Evolutionary conservation across 2,329 filamentous ascomycete genomes (phyloP), one percentile per base, ranked within the genome.

Genomic region (Fusarium globosum): DNA sequence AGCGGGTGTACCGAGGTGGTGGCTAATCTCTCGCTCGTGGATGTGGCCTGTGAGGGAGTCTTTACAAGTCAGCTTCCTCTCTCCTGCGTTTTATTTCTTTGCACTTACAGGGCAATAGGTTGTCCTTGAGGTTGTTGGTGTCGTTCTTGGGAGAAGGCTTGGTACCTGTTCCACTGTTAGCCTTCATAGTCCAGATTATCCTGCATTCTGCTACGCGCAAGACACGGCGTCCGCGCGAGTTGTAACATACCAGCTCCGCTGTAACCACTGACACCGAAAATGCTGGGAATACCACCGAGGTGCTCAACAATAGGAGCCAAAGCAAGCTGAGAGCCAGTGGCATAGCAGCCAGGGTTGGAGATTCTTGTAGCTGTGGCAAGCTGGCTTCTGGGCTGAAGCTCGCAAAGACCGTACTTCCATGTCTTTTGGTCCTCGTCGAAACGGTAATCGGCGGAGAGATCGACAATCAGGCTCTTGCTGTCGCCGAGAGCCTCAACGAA

Each of bases 71-170:
- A 71, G 66, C 16, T 61, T 43, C 14, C 38, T 38, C n/a, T 35
- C 20, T 43, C 8, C 16, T 4, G 2, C 20, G 28, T 16, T 26
- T 14, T 38, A 26, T 0, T 51, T 43, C 9, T 59, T 97, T 14
- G 14, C 20, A 56, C 64, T 62, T 48, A 68, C 57, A 98, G 1
- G 96, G 92, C 61, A 98, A 93, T 68, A 98, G 86, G 85, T 98
- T 98, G 86, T 97, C 91, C 61, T 88, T 92, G 33, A 99, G 90
- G 75, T 93, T 88, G 39, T 93, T 87, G 48, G 97, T 90, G 80
- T 98, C 93, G 85, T 98, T 99, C 89, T 97, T 98, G 26, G 94
- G 92, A 73, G 91, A 94, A 2, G 94, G 95, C 87, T 97, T 98
- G 3, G 73, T 72, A 76, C 96, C 96, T 15, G 95, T 96, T 43